These are phyloP conservation scores for Volvariella volvacea DNA, from an alignment of 1,284 basidiomycete genomes.

Conservation along the genomic window DNA sequence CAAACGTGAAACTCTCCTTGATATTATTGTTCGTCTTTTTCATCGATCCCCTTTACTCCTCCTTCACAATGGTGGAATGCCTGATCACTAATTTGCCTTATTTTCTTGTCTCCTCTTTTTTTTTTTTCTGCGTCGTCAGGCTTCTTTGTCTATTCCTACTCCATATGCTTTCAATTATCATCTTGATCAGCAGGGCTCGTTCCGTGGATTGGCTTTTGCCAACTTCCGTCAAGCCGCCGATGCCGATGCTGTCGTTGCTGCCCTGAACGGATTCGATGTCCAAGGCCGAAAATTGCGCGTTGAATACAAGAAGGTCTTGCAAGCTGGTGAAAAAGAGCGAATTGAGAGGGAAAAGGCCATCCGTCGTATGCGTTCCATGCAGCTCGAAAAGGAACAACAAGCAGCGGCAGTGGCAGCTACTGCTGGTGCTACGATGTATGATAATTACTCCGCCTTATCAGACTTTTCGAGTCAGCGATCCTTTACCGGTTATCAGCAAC, in stretches of 20 bases:
- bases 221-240: conserved; percentile 92
- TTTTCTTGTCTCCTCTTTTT: too few species aligned
- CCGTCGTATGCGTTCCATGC: conserved; percentile 95
- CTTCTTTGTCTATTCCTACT: conserved; percentile 89
- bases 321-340: conserved; percentile 97
- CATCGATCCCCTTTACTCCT: conserved; percentile 7
- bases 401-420: conserved; percentile 12
- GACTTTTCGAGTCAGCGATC: conserved; percentile 58
- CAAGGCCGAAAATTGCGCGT: conserved; percentile 98
- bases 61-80: conserved; percentile 1
- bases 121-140: conserved; percentile 35
- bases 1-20: conserved; percentile 90
- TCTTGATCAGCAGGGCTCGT: conserved; percentile 89
- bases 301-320: conserved; percentile 99
- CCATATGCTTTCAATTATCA: conserved; percentile 99
- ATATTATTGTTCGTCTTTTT: conserved; percentile 77
- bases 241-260: conserved; percentile 93
- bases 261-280: conserved; percentile 92
- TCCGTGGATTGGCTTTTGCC: conserved; percentile 97
- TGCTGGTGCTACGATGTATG: conserved; percentile 39
- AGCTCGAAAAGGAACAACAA: conserved; percentile 72
- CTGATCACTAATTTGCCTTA: too few species aligned
- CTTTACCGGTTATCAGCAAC: conserved; percentile 46
- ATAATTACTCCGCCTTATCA: conserved; percentile 58
- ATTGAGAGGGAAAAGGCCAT: conserved; percentile 99